Evolutionary conservation across 495 filamentous ascomycete genomes (phyloP).

Genomic region (Penicillium soppii): DNA sequence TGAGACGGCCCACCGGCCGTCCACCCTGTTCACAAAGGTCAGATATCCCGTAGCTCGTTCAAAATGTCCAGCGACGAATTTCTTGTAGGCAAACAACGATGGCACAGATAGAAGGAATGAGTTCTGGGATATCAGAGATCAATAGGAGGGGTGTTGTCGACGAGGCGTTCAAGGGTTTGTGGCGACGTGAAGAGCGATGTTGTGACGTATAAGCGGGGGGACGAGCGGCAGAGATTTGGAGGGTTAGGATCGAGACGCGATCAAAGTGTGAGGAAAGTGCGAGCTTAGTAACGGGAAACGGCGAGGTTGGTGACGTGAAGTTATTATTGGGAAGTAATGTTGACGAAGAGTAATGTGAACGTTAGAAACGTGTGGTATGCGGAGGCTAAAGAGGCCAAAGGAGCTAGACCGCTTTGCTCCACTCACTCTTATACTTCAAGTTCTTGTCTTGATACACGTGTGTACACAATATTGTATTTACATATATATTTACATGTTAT

Average conservation of each 20-base stretch:
- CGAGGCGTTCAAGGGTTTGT: not conserved
- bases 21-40: slow-evolving; percentile 33
- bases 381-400: slow-evolving; percentile 15
- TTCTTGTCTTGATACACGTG: too few species aligned
- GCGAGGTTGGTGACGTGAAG: too few species aligned
- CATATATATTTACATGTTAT: too few species aligned
- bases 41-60: slow-evolving; percentile 14
- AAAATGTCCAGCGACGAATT: slow-evolving; percentile 17
- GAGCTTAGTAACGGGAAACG: not conserved
- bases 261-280: not conserved
- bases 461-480: too few species aligned
- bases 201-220: not conserved
- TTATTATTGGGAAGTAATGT: too few species aligned
- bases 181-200: not conserved
- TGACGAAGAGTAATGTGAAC: not conserved
- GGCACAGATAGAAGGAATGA: not conserved
- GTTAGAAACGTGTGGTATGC: slow-evolving; percentile 4
- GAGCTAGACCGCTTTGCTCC: slow-evolving; percentile 23
- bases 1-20: slow-evolving; percentile 51
- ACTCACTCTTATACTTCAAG: too few species aligned
- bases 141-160: not conserved
- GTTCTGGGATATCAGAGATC: not conserved
- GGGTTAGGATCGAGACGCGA: too few species aligned
- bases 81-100: not conserved
- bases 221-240: not conserved